Evolutionary conservation across 345 rosid species (phyloP).

Genomic region (Excoecaria cochinchinensis): DNA sequence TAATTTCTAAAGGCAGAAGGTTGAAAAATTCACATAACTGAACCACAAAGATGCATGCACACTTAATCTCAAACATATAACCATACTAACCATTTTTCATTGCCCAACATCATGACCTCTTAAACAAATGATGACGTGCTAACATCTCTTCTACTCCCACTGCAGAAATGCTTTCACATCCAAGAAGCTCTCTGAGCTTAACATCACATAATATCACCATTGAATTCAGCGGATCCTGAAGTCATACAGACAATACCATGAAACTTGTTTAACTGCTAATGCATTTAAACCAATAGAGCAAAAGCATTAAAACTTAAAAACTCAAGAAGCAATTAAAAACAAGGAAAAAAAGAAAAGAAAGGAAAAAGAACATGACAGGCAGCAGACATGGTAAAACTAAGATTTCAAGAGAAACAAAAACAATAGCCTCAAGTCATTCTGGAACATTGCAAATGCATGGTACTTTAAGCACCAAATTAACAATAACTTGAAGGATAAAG

Average conservation of each 20-base stretch:
- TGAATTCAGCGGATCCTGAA: conserved; percentile 70
- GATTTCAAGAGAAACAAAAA: neutral
- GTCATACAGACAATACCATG: conserved; percentile 16
- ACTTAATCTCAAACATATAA: neutral
- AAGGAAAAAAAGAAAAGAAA: too few relatives aligned
- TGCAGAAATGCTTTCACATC: conserved; percentile 85
- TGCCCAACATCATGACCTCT: conserved; percentile 47
- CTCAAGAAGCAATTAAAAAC: neutral
- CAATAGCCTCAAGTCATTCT: neutral
- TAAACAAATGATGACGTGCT: conserved; percentile 66
- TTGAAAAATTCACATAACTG: too few relatives aligned
- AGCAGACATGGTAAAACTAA: neutral
- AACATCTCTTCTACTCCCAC: conserved; percentile 69
- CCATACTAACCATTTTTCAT: conserved; percentile 37
- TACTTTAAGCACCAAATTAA: neutral
- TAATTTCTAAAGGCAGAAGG: too few relatives aligned
- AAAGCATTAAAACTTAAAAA: neutral
- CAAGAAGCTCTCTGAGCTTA: conserved; percentile 76
- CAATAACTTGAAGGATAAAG: neutral
- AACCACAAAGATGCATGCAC: neutral
- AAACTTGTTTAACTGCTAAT: conserved; percentile 4
- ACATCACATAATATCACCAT: conserved; percentile 78
- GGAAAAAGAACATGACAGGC: neutral
- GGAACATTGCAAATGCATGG: neutral
- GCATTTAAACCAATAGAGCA: neutral